Evolutionary conservation across 2,329 filamentous ascomycete species (phyloP), one percentile per base, ranked within the genome.

Genomic region (Penicillium sp.): DNA sequence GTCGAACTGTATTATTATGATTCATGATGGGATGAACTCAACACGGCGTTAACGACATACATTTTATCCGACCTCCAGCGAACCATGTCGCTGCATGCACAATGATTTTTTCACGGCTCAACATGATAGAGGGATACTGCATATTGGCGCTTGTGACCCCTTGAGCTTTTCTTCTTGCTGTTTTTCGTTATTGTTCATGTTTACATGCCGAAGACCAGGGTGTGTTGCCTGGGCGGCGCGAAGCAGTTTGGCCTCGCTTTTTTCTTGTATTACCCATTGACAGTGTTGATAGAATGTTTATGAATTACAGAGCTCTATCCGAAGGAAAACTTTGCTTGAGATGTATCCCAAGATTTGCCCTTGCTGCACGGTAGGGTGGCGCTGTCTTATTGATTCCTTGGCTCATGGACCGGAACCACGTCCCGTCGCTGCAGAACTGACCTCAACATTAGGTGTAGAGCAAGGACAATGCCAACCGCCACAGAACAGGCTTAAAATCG

Each of bases 1-100:
- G 35, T 49, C 55, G 45, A 55, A 45, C 43, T 67, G 62, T 65
- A 65, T 61, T 61, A 62, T 64, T 69, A 69, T 49, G 11, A 11
- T 56, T 61, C 42, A 67, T 51, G 66, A 67, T 58, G 52, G 43
- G 42, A 68, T 62, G 61, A 55, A 51, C 50, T 56, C 31, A 41
- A 57, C 55, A 63, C 47, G 66, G 66, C 63, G 65, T 62, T 67
- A n/a, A 57, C 37, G 56, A 56, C 45, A 58, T 34, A 37, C 41
- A 50, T 28, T 25, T 28, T 52, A 39, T 35, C 28, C 34, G 20
- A 54, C 51, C 51, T 59, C n/a, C 38, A 37, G 47, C 38, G 55
- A 20, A 37, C 35, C 17, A 22, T 49, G 42, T 48, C 25, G 51
- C 58, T 20, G 54, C 38, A 59, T 62, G 56, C 59, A 47, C 47